phyloP scores from a whole-genome alignment of 2,329 filamentous ascomycete species.

The Alternaria solani region DNA sequence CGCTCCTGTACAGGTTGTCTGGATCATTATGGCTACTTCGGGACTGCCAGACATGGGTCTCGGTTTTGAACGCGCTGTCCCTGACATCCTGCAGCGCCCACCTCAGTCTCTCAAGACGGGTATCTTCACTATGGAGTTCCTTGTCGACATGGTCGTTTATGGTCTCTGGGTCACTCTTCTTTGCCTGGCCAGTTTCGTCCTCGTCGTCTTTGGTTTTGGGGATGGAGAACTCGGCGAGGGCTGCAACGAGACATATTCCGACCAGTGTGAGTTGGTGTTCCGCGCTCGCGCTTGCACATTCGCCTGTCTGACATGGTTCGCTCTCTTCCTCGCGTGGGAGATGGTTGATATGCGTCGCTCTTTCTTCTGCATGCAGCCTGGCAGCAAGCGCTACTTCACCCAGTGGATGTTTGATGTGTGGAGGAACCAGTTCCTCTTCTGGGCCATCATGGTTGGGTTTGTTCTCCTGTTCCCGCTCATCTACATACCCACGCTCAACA shows the following conservation, averaged over 20 bases:
- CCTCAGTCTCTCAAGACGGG: constrained; percentile 65
- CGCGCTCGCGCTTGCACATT: constrained; percentile 75
- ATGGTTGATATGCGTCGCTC: constrained; percentile 75
- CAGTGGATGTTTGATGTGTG: constrained; percentile 74
- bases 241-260: constrained; percentile 48
- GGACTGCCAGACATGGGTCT: constrained; percentile 81
- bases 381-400: constrained; percentile 56
- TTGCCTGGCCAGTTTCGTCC: constrained; percentile 46
- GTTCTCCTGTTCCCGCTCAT: constrained; percentile 57
- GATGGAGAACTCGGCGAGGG: constrained; percentile 43
- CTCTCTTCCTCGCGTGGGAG: constrained; percentile 80
- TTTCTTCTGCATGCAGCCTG: constrained; percentile 78
- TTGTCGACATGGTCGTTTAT: constrained; percentile 51
- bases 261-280: constrained; percentile 47
- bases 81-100: constrained; percentile 80
- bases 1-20: constrained; percentile 85
- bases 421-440: constrained; percentile 72
- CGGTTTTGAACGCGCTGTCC: constrained; percentile 77
- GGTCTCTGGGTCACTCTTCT: constrained; percentile 45
- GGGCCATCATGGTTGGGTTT: constrained; percentile 54
- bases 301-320: constrained; percentile 77
- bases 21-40: constrained; percentile 94
- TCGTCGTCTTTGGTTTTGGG: constrained; percentile 48
- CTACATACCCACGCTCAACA: constrained; percentile 74
- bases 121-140: constrained; percentile 51